These are phyloP conservation scores for Neonectria neomacrospora DNA, from an alignment of 2,329 filamentous ascomycete genomes.

Conservation along the genomic window DNA sequence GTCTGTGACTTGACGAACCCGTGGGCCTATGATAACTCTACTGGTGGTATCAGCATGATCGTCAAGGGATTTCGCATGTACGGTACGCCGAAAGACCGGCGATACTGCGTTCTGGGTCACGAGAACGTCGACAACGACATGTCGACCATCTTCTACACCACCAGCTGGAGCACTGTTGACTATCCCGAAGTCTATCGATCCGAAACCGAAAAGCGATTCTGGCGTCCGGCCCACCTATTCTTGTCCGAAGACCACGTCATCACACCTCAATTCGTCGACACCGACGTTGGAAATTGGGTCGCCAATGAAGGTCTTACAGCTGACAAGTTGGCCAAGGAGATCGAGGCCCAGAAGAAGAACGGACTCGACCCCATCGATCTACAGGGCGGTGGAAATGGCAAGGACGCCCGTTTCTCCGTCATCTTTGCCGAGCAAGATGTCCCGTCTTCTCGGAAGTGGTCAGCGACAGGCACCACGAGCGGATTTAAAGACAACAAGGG, in stretches of 20 bases:
- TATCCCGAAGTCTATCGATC: not conserved
- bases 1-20: constrained; percentile 21
- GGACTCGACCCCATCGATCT: constrained; percentile 27
- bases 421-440: constrained; percentile 26
- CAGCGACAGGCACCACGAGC: not conserved
- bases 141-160: constrained; percentile 12
- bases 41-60: constrained; percentile 8
- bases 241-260: constrained; percentile 34
- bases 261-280: constrained; percentile 32
- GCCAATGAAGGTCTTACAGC: constrained; percentile 13
- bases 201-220: constrained; percentile 31
- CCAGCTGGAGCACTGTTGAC: not conserved
- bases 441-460: constrained; percentile 23
- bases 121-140: constrained; percentile 33
- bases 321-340: constrained; percentile 5
- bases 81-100: constrained; percentile 20
- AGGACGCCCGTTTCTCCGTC: constrained; percentile 21
- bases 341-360: not conserved
- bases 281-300: constrained; percentile 26
- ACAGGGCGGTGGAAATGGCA: constrained; percentile 22
- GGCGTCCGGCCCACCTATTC: constrained; percentile 26
- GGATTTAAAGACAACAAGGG: constrained; percentile 8
- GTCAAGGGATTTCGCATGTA: constrained; percentile 32
- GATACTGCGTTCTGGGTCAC: constrained; percentile 33
- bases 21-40: constrained; percentile 2